Conservation (phyloP, 768 basidiomycete genomes). For the Macrolepiota albuminosa region DNA sequence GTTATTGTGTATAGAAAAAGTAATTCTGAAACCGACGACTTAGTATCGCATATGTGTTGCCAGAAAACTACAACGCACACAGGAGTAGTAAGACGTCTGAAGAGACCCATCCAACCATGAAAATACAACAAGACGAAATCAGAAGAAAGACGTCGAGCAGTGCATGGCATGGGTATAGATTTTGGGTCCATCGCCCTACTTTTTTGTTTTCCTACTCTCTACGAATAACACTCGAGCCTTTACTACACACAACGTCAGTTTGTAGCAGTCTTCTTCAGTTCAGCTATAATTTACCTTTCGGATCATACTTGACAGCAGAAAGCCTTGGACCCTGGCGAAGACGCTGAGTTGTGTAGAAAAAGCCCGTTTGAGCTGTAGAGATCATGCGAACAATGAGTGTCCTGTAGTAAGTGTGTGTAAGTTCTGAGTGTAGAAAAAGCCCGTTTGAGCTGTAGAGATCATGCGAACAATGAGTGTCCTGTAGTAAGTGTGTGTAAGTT, state of each 20-base stretch:
- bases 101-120: not conserved
- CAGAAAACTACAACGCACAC: not conserved
- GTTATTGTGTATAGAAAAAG: not conserved
- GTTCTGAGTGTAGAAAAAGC: constrained; percentile 93
- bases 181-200: constrained; percentile 21
- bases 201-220: constrained; percentile 73
- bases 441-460: constrained; percentile 88
- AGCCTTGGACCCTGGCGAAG: constrained; percentile 71
- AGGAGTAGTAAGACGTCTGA: not conserved
- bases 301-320: constrained; percentile 91
- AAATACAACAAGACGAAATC: not conserved
- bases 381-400: too few relatives aligned
- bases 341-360: constrained; percentile 68
- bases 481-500: not conserved
- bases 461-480: constrained; percentile 81
- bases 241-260: constrained; percentile 33
- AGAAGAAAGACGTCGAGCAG: not conserved
- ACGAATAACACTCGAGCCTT: constrained; percentile 72
- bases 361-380: too few relatives aligned
- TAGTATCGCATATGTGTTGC: not conserved
- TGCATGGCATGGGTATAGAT: not conserved
- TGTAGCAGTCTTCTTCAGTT: not conserved
- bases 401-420: too few relatives aligned
- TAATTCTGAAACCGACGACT: not conserved
- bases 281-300: constrained; percentile 52